phyloP scores from a whole-genome alignment of 75 land plant genomes.

The Gnetum montanum region DNA sequence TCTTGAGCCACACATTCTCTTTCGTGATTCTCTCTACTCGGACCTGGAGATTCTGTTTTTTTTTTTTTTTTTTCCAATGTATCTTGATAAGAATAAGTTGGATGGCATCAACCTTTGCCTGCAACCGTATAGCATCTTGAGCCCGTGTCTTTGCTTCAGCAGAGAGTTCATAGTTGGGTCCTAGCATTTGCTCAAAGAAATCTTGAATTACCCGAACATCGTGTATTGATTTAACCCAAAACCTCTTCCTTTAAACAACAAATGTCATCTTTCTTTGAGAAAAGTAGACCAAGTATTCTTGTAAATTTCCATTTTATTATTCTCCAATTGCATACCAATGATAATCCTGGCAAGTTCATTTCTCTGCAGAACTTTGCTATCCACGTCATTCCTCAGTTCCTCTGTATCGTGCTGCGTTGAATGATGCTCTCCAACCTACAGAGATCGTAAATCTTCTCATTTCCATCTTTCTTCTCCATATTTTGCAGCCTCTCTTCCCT shows the following conservation, averaged over 20 bases:
- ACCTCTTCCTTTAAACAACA: background rate
- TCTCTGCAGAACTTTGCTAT: background rate
- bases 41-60: background rate
- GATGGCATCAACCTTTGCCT: background rate
- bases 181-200: background rate
- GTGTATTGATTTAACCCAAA: conserved; percentile 4
- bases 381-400: background rate
- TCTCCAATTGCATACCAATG: background rate
- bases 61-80: too few species aligned
- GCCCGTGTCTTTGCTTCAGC: background rate
- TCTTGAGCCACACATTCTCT: too few species aligned
- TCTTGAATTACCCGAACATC: conserved; percentile 2
- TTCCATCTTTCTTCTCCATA: too few species aligned
- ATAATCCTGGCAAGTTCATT: background rate
- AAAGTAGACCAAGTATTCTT: background rate
- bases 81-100: too few species aligned
- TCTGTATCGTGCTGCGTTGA: background rate
- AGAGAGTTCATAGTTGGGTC: background rate
- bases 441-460: background rate
- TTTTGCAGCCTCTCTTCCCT: background rate
- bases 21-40: background rate
- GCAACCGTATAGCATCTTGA: background rate
- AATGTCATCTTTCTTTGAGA: background rate
- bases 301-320: background rate
- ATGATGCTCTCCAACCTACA: background rate